phyloP scores from a whole-genome alignment of 805 yeast species.

The Torulaspora delbrueckii region DNA sequence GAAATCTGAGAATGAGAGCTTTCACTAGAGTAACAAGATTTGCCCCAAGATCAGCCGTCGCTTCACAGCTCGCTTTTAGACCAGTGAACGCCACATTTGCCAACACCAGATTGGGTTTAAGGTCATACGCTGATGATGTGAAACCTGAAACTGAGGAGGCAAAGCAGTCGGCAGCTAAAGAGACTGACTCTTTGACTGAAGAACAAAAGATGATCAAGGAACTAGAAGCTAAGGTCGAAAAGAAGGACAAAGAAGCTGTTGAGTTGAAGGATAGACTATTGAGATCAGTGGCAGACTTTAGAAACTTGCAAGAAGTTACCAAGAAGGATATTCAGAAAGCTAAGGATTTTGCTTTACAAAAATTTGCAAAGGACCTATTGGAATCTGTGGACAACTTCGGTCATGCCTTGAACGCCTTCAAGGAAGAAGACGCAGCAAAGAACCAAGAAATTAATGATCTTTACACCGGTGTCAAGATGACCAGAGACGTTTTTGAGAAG shows the following conservation, averaged over 20 bases:
- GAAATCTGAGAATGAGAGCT: conserved; percentile 7
- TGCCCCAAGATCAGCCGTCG: conserved; percentile 6
- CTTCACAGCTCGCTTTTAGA: conserved; percentile 1
- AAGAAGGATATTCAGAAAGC: conserved; percentile 83
- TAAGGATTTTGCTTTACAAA: conserved; percentile 84
- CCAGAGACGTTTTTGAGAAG: conserved; percentile 78
- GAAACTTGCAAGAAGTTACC: conserved; percentile 86
- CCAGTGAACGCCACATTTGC: background rate
- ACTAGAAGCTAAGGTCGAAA: conserved; percentile 49
- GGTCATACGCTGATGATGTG: conserved; percentile 26
- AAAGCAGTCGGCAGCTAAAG: conserved; percentile 5
- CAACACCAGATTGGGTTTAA: conserved; percentile 8
- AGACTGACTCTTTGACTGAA: conserved; percentile 18
- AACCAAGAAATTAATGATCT: conserved; percentile 66
- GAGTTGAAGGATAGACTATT: conserved; percentile 78
- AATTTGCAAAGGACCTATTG: conserved; percentile 82
- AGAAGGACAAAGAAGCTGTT: conserved; percentile 68
- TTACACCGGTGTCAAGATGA: conserved; percentile 87
- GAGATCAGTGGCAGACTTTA: conserved; percentile 85
- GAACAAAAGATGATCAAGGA: conserved; percentile 34
- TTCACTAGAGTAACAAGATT: conserved; percentile 5
- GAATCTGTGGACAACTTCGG: conserved; percentile 89
- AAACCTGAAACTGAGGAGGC: conserved; percentile 12
- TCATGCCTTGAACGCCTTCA: conserved; percentile 73
- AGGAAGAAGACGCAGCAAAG: conserved; percentile 52